A percentile compares a stretch with the other conserved stretches of the same genome.
These are phyloP conservation scores for Lasiosphaeria miniovina DNA, from an alignment of 495 filamentous ascomycete genomes.

Conservation along the genomic window DNA sequence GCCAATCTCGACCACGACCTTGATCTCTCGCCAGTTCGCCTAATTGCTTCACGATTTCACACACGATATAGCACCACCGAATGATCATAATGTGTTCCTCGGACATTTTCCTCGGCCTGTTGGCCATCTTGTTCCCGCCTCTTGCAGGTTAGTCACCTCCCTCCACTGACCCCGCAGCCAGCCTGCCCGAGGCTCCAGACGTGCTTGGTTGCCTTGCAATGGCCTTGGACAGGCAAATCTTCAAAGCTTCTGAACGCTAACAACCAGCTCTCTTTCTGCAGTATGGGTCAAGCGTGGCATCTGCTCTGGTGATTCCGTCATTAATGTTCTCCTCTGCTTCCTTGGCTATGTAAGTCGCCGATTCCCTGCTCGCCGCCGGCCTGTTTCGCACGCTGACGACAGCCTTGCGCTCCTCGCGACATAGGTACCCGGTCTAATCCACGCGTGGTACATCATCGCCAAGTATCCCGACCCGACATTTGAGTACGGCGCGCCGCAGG, in stretches of 20 bases:
- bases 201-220: slow-evolving; percentile 13
- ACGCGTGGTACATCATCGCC: slow-evolving; percentile 97
- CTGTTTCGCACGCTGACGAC: slow-evolving; percentile 8
- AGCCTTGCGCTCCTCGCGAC: not conserved
- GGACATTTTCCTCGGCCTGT: slow-evolving; percentile 82
- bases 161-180: slow-evolving; percentile 1
- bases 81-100: slow-evolving; percentile 53
- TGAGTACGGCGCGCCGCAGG: slow-evolving; percentile 61
- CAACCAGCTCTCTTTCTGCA: slow-evolving; percentile 31
- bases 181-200: not conserved
- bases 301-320: slow-evolving; percentile 88
- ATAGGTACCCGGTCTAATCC: slow-evolving; percentile 79
- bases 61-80: not conserved
- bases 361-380: not conserved
- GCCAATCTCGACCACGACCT: not conserved
- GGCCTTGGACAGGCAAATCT: not conserved
- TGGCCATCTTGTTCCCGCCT: slow-evolving; percentile 92
- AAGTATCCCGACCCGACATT: slow-evolving; percentile 74
- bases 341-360: slow-evolving; percentile 65
- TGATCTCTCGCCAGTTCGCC: not conserved
- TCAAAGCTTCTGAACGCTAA: slow-evolving; percentile 10
- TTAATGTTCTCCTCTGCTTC: slow-evolving; percentile 88
- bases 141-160: slow-evolving; percentile 66
- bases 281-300: slow-evolving; percentile 96
- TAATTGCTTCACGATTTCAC: not conserved